Base-by-base conservation (phyloP, 441 rosid species). In the Gossypium schwendimanii region DNA sequence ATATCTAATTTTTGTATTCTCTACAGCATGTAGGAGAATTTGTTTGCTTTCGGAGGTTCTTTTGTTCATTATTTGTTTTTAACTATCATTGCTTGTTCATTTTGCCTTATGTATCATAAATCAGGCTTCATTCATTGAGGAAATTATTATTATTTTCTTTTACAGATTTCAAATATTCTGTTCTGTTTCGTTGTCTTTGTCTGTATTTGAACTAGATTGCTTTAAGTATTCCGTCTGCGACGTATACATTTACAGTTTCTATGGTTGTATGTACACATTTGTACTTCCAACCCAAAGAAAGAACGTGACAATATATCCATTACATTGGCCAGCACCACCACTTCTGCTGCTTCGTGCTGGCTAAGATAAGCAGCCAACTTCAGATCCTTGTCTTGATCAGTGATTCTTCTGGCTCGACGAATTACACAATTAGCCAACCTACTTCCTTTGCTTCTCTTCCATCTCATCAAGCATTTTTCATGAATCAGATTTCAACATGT, bases 401-500 rank as follows among this genome's bases (percentile, higher is more conserved):
- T 58, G 54, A 85, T 78, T 97, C 98, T 91, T 84, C 92, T 83
- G 3, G 93, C 91, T 60, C 97, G 81, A 7, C 94, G 89, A 44
- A 93, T 84, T 63, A 89, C 97, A 53, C 98, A 93, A 21, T 69
- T 86, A 0, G 81, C 85, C 3, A 87, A 82, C 64, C 90, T 80
- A 70, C 96, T 85, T 55, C 98, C 94, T 63, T 88, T 75, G 49
- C 91, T 91, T 73, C 80, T 77, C 83, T 87, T 87, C 98, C 98
- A 94, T 79, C 76, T 71, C 80, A 63, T 36, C 83, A 89, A 79
- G 81, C 97, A 93, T 64, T 89, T 89, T 78, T 91, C 92, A 60
- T 91, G 97, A 5, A 88, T 82, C 63, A 77, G 70, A 70, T 91
- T 93, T 80, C 83, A 80, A 70, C 98, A 93, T 3, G 88, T 88